Base-by-base conservation (phyloP, 176 grass and related monocot genomes). In the Eragrostis curvula region DNA sequence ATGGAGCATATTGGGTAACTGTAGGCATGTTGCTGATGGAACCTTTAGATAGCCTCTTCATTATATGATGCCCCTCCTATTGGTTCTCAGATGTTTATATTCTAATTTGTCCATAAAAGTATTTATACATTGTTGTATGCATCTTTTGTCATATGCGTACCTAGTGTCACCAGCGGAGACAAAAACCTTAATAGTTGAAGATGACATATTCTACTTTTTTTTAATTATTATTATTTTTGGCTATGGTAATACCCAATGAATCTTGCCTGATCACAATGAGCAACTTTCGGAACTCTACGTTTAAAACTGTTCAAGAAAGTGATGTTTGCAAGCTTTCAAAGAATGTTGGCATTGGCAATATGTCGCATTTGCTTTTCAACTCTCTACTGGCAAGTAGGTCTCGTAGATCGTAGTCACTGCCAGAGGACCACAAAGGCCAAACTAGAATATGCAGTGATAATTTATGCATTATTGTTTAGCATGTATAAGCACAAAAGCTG, bases 21-120 rank as follows among this genome's bases (percentile, higher is more conserved):
- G 14, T 71, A 53, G 27, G 3, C 57, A 20, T 40, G 51, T 70
- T 62, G 51, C 21, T 76, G n/a, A 84, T 68, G 11, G n/a, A n/a
- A n/a, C n/a, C n/a, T n/a, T n/a, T n/a, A n/a, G n/a, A n/a, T n/a
- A n/a, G n/a, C n/a, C n/a, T n/a, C n/a, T n/a, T n/a, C n/a, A n/a
- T n/a, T n/a, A n/a, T n/a, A n/a, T n/a, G 32, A 46, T 66, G 48
- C 44, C 25, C 36, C 73, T 56, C 49, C 14, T 73, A 36, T 78
- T 42, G 46, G 14, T 80, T 70, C 42, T 27, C 39, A 83, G 18
- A 82, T 44, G 52, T 3, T 28, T 76, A 62, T 52, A 0, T 66
- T 51, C 44, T 20, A 53, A 61, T 87, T 81, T 68, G 16, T 69
- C 51, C 50, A 87, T 43, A 48, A 12, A 49, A 77, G 44, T 52